These are phyloP conservation scores for Petunia hybrid DNA, from an alignment of 305 asterid species.

Conservation along the genomic window DNA sequence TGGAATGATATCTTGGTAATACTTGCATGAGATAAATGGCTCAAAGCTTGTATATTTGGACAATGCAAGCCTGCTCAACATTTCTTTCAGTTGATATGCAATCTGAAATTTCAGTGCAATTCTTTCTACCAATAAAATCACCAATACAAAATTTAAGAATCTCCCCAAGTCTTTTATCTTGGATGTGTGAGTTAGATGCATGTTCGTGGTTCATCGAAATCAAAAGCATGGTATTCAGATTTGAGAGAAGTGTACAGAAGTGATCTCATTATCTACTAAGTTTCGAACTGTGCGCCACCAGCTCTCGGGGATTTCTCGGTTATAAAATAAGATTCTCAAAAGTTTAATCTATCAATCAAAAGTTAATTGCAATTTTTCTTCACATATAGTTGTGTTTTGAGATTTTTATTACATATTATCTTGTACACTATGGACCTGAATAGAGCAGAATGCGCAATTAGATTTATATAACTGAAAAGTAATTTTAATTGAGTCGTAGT, in stretches of 20 bases:
- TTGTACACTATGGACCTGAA: neutral
- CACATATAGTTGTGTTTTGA: neutral
- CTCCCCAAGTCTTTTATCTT: no score
- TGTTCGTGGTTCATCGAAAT: no score
- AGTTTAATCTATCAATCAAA: neutral
- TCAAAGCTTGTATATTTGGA: constrained; percentile 91
- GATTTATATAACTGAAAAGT: neutral
- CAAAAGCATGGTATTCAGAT: no score
- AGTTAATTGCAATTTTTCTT: neutral
- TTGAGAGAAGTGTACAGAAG: no score
- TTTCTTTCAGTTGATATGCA: neutral
- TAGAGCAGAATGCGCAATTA: neutral
- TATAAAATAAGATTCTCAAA: no score
- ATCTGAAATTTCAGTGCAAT: neutral
- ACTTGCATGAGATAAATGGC: constrained; percentile 82
- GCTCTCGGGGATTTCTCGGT: no score
- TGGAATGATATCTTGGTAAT: neutral
- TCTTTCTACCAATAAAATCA: no score
- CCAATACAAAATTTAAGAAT: no score
- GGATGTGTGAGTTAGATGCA: no score
- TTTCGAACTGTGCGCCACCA: no score
- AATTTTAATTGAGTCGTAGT: neutral
- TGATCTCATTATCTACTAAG: no score
- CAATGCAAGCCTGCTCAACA: constrained; percentile 77
- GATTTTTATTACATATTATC: neutral